These are phyloP conservation scores for Dionaea muscipula DNA, from an alignment of 179 eudicot genomes.

Conservation along the genomic window DNA sequence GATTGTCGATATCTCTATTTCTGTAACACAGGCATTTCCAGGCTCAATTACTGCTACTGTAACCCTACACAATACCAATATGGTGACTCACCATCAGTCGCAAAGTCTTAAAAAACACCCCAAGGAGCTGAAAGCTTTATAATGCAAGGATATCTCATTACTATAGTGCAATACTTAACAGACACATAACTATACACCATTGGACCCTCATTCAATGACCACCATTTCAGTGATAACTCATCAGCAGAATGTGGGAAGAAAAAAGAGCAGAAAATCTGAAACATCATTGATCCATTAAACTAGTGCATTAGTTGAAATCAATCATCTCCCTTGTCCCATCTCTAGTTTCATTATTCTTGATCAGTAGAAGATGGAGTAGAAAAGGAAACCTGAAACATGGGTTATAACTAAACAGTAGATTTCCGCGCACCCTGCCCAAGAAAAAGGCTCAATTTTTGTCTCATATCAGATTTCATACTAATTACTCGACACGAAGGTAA, in stretches of 20 bases:
- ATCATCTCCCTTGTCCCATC: background rate
- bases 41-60: background rate
- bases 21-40: conserved; percentile 16
- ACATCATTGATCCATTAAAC: background rate
- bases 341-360: too few relatives aligned
- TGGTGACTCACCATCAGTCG: conserved; percentile 7
- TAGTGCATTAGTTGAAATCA: background rate
- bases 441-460: too few relatives aligned
- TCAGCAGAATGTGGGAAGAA: background rate
- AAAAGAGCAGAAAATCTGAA: background rate
- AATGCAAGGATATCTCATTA: too few relatives aligned
- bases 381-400: too few relatives aligned
- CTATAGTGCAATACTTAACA: background rate
- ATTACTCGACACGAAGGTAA: too few relatives aligned
- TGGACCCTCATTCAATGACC: background rate
- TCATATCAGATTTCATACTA: too few relatives aligned
- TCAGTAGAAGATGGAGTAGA: too few relatives aligned
- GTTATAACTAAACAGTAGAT: too few relatives aligned
- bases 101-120: conserved; percentile 19
- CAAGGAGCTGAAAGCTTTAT: background rate
- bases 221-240: background rate
- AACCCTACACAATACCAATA: conserved; percentile 2
- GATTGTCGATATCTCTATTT: conserved; percentile 4
- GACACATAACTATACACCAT: background rate
- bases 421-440: too few relatives aligned